Base-by-base conservation (phyloP, 108 stramenopile genomes). In the Pseudonitzschia multiseries region DNA sequence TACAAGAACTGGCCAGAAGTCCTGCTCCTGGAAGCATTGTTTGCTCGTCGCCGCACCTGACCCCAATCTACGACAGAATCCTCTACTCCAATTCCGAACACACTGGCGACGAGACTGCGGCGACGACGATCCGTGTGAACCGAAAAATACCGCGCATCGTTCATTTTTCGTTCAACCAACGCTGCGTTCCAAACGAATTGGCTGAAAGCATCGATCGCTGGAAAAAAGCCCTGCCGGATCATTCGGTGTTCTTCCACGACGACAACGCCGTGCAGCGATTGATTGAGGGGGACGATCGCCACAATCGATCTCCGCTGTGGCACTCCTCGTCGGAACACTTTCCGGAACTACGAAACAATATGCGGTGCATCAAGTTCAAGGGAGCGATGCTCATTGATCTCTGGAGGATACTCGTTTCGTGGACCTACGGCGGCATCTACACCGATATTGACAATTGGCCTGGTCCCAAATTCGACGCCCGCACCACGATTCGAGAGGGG, bases 161-260 rank as follows among this genome's bases (percentile, higher is more conserved):
- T 27, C 65, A 67, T 22, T 8, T 67, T 27, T 24, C 21, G 29
- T 44, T 54, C 24, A 67, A 67, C 28, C 8, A 67, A 10, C 65
- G 77, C 57, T 73, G 77, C 31, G 26, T 73, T 8, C 65, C 71
- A n/a, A 65, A 59, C 22, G 77, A 78, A 9, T 33, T 73, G 72
- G 62, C 50, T 14, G 42, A 60, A 36, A 64, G 52, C 15, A 33
- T 78, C 21, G 14, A 28, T 44, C 26, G 27, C 29, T 79, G 78
- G 78, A 56, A 79, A 56, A 60, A 79, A 13, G 70, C 59, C 10
- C 61, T 84, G 1, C 84, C 84, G 12, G 31, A 69, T 57, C 78
- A 81, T 53, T 75, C 73, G 0, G 60, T 84, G 32, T 84, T 68
- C 41, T 84, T 84, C 53, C 80, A 84, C 66, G 84, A 84, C 51